Conservation (phyloP, 257 asterid genomes). For the Apocynum venetum region DNA sequence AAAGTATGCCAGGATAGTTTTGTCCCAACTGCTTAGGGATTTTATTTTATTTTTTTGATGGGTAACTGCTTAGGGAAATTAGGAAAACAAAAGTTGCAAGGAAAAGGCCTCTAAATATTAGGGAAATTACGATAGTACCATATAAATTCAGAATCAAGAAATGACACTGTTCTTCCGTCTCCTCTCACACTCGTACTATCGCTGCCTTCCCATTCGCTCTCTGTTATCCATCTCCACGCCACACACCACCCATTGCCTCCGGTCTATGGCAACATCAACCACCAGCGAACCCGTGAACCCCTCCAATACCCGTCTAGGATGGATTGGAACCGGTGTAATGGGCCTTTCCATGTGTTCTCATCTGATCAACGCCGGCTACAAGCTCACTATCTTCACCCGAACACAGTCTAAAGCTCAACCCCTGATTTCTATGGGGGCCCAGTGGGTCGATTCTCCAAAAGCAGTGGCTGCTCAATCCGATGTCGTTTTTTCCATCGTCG, state of each 20-base stretch:
- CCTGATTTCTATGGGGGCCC: slow-evolving; percentile 74
- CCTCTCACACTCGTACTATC: slow-evolving; percentile 28
- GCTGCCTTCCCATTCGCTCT: slow-evolving; percentile 7
- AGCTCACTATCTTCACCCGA: slow-evolving; percentile 73
- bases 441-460: slow-evolving; percentile 76
- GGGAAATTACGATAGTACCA: not conserved
- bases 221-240: slow-evolving; percentile 18
- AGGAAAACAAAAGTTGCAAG: not conserved
- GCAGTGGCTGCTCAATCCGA: slow-evolving; percentile 74
- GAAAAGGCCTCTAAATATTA: not conserved
- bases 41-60: no score
- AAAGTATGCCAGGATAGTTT: no score
- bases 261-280: slow-evolving; percentile 46
- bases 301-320: slow-evolving; percentile 64
- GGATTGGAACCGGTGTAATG: slow-evolving; percentile 97
- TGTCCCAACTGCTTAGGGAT: no score
- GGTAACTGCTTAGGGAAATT: not conserved
- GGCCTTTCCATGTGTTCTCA: slow-evolving; percentile 88
- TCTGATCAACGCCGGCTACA: slow-evolving; percentile 81
- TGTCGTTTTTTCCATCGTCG: slow-evolving; percentile 85
- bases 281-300: slow-evolving; percentile 42
- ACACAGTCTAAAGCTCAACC: slow-evolving; percentile 78
- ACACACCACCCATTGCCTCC: slow-evolving; percentile 29
- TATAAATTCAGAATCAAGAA: slow-evolving; percentile 10
- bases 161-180: slow-evolving; percentile 38